Evolutionary conservation across 2,329 filamentous ascomycete species (phyloP).

Genomic region (Aspergillus proliferans): DNA sequence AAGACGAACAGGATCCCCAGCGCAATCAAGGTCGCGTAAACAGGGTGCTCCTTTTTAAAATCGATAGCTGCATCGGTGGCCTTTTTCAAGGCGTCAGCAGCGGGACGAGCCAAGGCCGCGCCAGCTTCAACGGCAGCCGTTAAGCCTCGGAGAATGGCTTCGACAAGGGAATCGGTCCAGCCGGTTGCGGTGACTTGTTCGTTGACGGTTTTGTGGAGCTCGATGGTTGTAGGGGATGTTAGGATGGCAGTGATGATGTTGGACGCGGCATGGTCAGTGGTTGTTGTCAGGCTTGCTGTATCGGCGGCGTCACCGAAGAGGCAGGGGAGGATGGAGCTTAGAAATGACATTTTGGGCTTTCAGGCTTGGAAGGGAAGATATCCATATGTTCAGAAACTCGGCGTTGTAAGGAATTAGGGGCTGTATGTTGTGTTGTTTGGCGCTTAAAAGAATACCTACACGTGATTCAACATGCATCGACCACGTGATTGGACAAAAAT

Average conservation of each 20-base stretch:
- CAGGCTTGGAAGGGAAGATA: not conserved
- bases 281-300: not conserved
- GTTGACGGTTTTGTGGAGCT: slow-evolving; percentile 5
- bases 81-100: slow-evolving; percentile 9
- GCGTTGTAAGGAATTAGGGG: too few relatives aligned
- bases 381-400: not conserved
- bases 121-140: slow-evolving; percentile 9
- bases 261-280: slow-evolving; percentile 1
- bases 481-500: too few relatives aligned
- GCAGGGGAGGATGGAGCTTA: slow-evolving; percentile 1
- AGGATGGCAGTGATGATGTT: slow-evolving; percentile 7
- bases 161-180: slow-evolving; percentile 11
- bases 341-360: not conserved
- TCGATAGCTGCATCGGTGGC: slow-evolving; percentile 10
- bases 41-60: slow-evolving; percentile 18
- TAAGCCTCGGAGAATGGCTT: slow-evolving; percentile 10
- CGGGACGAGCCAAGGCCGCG: slow-evolving; percentile 8
- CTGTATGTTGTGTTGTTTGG: too few relatives aligned
- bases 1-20: slow-evolving; percentile 19
- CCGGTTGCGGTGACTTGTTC: slow-evolving; percentile 7
- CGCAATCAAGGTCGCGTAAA: slow-evolving; percentile 18
- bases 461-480: too few relatives aligned
- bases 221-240: not conserved
- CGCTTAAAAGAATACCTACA: too few relatives aligned
- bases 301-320: not conserved